Conservation (phyloP, 179 eudicot species). For the Nepenthes alata region DNA sequence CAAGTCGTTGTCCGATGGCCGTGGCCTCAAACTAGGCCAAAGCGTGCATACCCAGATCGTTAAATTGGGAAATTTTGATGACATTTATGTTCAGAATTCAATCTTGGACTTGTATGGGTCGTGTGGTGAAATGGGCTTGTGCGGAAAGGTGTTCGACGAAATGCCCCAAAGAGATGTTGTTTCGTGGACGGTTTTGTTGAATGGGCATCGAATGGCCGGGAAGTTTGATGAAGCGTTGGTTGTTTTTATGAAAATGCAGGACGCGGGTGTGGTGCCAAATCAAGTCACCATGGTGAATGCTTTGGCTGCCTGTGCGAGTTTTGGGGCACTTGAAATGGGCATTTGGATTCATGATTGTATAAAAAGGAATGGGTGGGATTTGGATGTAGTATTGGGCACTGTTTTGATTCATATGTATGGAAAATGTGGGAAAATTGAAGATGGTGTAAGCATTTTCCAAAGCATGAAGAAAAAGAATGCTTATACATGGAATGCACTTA, state of each 20-base stretch:
- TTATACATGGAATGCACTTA: conserved; percentile 34
- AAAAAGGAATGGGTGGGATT: conserved; percentile 25
- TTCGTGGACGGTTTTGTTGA: conserved; percentile 41
- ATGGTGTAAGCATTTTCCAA: conserved; percentile 23
- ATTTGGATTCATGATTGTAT: conserved; percentile 29
- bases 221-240: conserved; percentile 25
- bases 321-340: conserved; percentile 37
- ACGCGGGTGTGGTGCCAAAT: conserved; percentile 25
- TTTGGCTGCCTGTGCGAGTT: conserved; percentile 31
- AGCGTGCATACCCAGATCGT: conserved; percentile 25
- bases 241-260: conserved; percentile 29
- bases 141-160: conserved; percentile 36
- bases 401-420: conserved; percentile 44
- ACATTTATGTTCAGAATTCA: conserved; percentile 32
- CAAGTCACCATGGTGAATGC: conserved; percentile 40
- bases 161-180: conserved; percentile 45
- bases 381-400: conserved; percentile 35
- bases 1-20: conserved; percentile 27
- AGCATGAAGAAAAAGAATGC: conserved; percentile 29
- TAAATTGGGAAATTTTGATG: conserved; percentile 21
- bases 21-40: conserved; percentile 14
- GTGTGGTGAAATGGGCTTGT: conserved; percentile 19
- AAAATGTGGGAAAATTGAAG: conserved; percentile 30
- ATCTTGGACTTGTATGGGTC: conserved; percentile 29
- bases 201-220: conserved; percentile 25